Conservation (phyloP, 148 eudicot genomes). For the Silene uniflora region DNA sequence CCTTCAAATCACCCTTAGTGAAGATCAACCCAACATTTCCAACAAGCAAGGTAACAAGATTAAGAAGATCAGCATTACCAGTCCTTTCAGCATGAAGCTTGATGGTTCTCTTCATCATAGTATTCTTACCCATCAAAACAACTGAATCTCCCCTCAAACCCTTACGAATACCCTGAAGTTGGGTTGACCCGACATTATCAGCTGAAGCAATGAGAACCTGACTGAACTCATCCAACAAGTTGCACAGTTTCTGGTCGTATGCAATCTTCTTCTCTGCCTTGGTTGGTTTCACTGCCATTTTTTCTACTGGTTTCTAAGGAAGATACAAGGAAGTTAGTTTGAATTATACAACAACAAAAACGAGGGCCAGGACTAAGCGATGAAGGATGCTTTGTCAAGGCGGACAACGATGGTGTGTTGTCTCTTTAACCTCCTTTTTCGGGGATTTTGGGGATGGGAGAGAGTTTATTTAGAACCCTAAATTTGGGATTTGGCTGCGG, state of each 20-base stretch:
- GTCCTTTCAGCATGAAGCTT: slow-evolving; percentile 58
- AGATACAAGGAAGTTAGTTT: too few species aligned
- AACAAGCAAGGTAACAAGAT: slow-evolving; percentile 46
- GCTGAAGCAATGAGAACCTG: slow-evolving; percentile 53
- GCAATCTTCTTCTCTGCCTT: slow-evolving; percentile 58
- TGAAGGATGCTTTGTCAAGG: slow-evolving; percentile 27
- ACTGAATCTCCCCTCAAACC: slow-evolving; percentile 58
- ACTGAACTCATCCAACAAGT: slow-evolving; percentile 46
- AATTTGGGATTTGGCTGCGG: background rate
- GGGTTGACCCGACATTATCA: slow-evolving; percentile 68
- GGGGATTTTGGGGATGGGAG: background rate
- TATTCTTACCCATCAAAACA: slow-evolving; percentile 67
- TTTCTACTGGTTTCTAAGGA: too few species aligned
- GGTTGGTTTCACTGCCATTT: slow-evolving; percentile 44
- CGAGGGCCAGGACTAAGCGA: slow-evolving; percentile 39
- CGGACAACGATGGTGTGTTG: slow-evolving; percentile 33
- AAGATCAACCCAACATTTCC: slow-evolving; percentile 73
- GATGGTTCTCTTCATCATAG: slow-evolving; percentile 72
- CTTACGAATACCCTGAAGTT: slow-evolving; percentile 48
- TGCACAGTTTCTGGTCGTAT: slow-evolving; percentile 49
- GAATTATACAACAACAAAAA: slow-evolving; percentile 18
- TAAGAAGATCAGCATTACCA: slow-evolving; percentile 45
- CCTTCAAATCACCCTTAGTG: slow-evolving; percentile 76
- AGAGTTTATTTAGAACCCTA: slow-evolving; percentile 11
- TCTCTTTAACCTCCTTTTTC: slow-evolving; percentile 36